Conservation (phyloP, 2,329 filamentous ascomycete species). For the Apiospora pterosperma region DNA sequence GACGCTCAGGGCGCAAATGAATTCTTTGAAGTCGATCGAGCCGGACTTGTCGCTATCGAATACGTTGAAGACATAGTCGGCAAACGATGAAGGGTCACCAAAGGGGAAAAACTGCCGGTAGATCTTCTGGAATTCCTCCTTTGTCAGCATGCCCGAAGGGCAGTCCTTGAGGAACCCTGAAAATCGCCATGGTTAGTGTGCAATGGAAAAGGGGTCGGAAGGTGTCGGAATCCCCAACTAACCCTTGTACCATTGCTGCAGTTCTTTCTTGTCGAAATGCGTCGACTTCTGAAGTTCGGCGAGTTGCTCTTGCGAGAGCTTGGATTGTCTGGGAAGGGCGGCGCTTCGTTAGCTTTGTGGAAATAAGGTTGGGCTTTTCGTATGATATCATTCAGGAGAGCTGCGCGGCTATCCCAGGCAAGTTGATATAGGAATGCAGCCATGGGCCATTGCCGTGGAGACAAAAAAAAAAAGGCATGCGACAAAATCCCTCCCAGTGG, state of each 20-base stretch:
- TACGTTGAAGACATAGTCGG: slow-evolving; percentile 98
- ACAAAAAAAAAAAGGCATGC: background rate
- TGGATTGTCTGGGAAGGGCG: slow-evolving; percentile 72
- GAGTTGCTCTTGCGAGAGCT: slow-evolving; percentile 95
- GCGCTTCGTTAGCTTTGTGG: background rate
- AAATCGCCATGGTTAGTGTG: slow-evolving; percentile 2
- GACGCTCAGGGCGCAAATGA: slow-evolving; percentile 96
- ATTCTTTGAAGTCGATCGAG: slow-evolving; percentile 99
- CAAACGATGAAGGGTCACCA: slow-evolving; percentile 93
- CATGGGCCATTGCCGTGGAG: background rate
- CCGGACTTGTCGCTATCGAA: slow-evolving; percentile 98
- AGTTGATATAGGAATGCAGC: background rate
- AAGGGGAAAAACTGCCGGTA: slow-evolving; percentile 99
- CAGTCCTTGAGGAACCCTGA: slow-evolving; percentile 97
- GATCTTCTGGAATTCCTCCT: slow-evolving; percentile 99
- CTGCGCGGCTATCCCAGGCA: slow-evolving; percentile 8
- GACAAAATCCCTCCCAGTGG: background rate
- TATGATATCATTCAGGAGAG: background rate
- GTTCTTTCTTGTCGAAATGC: slow-evolving; percentile 98
- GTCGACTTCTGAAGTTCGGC: slow-evolving; percentile 93
- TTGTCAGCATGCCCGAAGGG: slow-evolving; percentile 92
- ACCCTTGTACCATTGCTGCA: slow-evolving; percentile 99
- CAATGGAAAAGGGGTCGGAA: background rate
- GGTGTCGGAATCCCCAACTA: slow-evolving; percentile 26
- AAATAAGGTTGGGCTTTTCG: background rate